phyloP scores from a whole-genome alignment of 306 rosid species.

The Rosa chinensis region DNA sequence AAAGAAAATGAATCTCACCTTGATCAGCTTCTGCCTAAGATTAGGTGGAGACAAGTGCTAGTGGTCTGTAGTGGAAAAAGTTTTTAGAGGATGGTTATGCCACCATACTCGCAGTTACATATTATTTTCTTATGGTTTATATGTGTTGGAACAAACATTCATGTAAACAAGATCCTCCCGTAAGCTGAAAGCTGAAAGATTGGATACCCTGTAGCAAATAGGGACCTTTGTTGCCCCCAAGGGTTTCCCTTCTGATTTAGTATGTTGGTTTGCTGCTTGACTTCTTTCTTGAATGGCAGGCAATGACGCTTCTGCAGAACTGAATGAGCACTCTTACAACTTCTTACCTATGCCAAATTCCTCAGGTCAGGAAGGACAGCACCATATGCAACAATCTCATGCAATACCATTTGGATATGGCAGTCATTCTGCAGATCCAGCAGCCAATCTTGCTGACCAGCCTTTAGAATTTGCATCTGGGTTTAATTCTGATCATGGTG shows the following conservation, averaged over 20 bases:
- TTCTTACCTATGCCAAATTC: conserved; percentile 43
- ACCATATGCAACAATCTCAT: conserved; percentile 48
- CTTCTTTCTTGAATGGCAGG: conserved; percentile 57
- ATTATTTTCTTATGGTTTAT: neutral
- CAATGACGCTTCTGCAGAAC: conserved; percentile 50
- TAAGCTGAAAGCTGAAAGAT: neutral
- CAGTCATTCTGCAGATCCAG: conserved; percentile 50
- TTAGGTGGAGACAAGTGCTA: neutral
- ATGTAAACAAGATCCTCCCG: neutral
- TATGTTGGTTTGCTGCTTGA: conserved; percentile 34
- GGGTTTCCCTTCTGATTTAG: neutral
- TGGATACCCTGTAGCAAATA: neutral
- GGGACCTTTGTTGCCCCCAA: neutral
- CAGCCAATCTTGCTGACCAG: conserved; percentile 75
- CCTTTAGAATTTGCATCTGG: conserved; percentile 88
- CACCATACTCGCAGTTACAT: neutral
- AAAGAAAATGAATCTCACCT: neutral
- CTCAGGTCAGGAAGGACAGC: conserved; percentile 59
- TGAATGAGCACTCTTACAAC: conserved; percentile 54
- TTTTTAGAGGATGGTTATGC: neutral
- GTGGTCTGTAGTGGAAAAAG: neutral
- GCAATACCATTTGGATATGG: conserved; percentile 43
- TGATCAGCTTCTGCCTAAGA: neutral
- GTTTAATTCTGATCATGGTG: conserved; percentile 58
- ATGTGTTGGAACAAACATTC: neutral